Evolutionary conservation across 441 rosid genomes (phyloP).

Genomic region (Adansonia madagascariensis): DNA sequence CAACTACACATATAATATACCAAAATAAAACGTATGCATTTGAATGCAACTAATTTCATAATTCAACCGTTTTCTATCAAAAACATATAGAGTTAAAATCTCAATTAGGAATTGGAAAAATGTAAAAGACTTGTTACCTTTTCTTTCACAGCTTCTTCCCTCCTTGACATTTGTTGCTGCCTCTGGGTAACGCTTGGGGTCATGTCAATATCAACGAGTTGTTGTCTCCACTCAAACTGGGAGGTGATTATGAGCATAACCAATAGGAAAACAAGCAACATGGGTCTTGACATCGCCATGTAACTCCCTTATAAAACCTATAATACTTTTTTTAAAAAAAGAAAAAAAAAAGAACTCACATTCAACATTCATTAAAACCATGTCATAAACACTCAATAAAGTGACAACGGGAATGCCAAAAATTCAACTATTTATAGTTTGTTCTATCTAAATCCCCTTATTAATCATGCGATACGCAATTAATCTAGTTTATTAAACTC

Average conservation of each 20-base stretch:
- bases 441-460: neutral
- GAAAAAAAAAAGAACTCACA: neutral
- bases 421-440: neutral
- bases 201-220: constrained; percentile 55
- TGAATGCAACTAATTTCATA: neutral
- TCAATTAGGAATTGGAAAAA: neutral
- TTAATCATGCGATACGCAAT: neutral
- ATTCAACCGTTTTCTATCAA: neutral
- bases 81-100: neutral
- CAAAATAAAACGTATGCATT: neutral
- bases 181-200: constrained; percentile 48
- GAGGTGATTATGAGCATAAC: constrained; percentile 73
- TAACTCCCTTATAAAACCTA: no score
- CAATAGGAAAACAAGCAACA: constrained; percentile 71
- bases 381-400: neutral
- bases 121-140: constrained; percentile 44
- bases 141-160: constrained; percentile 79
- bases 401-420: neutral
- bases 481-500: neutral
- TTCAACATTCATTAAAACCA: constrained; percentile 1
- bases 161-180: constrained; percentile 53
- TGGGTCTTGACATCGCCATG: constrained; percentile 50
- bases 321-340: neutral
- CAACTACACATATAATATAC: neutral
- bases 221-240: constrained; percentile 90